These are phyloP conservation scores for Dactylellina haptotyla DNA, from an alignment of 2,329 filamentous ascomycete genomes.

Conservation along the genomic window DNA sequence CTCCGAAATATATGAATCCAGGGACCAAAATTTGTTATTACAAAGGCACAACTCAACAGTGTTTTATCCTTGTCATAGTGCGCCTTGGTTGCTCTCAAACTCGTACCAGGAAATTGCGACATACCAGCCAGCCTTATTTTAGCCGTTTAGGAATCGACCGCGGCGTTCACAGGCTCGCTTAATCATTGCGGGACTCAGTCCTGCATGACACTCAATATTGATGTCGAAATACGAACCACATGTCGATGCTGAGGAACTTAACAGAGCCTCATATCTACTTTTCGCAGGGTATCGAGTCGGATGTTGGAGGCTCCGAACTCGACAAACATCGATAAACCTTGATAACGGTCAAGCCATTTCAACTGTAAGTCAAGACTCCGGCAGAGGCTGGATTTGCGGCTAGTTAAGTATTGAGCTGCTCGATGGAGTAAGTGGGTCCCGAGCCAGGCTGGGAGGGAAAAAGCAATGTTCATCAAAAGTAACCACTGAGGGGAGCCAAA, in stretches of 20 bases:
- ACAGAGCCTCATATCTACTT: background rate
- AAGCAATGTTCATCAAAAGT: background rate
- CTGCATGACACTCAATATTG: slow-evolving; percentile 11
- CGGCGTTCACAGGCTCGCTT: background rate
- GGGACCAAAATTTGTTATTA: too few relatives aligned
- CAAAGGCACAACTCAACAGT: background rate
- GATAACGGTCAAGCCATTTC: too few relatives aligned
- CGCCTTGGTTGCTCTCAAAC: slow-evolving; percentile 1
- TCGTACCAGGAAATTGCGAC: slow-evolving; percentile 20
- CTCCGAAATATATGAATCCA: background rate
- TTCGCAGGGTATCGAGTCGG: background rate
- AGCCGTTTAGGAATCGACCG: background rate
- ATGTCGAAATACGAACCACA: background rate
- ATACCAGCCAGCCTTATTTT: background rate
- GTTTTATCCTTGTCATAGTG: background rate
- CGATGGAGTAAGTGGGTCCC: slow-evolving; percentile 19
- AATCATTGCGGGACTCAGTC: background rate
- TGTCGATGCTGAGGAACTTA: background rate
- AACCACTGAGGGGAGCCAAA: background rate
- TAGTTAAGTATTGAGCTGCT: too few relatives aligned
- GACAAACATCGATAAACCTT: too few relatives aligned
- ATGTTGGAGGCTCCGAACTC: background rate
- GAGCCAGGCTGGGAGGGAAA: background rate
- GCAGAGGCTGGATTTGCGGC: slow-evolving; percentile 10
- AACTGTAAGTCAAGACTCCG: too few relatives aligned